Evolutionary conservation across 1,284 basidiomycete species (phyloP).

Genomic region (Apiotrichum gamsii): DNA sequence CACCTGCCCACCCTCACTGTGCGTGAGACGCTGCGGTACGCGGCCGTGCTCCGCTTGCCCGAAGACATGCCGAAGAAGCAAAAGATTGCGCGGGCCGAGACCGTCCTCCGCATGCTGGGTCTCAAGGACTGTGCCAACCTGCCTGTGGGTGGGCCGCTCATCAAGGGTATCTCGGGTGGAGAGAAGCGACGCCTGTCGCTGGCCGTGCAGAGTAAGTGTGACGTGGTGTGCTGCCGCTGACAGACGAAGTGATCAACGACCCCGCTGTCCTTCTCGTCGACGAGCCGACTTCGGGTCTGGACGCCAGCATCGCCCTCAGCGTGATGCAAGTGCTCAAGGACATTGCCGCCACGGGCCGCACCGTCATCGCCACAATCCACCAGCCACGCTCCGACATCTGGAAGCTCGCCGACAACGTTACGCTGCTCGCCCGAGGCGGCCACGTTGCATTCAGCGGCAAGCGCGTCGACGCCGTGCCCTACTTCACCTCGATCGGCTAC

Average conservation of each 20-base stretch:
- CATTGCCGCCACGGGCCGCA: constrained; percentile 53
- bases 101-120: constrained; percentile 51
- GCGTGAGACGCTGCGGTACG: constrained; percentile 49
- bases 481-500: constrained; percentile 41
- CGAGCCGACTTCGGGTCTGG: constrained; percentile 51
- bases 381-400: constrained; percentile 54
- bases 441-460: constrained; percentile 41
- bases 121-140: constrained; percentile 53
- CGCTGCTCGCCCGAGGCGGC: constrained; percentile 53
- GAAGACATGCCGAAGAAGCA: constrained; percentile 46
- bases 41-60: constrained; percentile 51
- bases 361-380: constrained; percentile 54
- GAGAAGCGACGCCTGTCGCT: constrained; percentile 55
- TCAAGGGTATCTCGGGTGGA: constrained; percentile 54
- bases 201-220: constrained; percentile 49
- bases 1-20: constrained; percentile 52
- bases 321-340: constrained; percentile 49
- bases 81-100: constrained; percentile 52
- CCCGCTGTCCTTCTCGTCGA: constrained; percentile 51
- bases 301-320: constrained; percentile 51
- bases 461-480: constrained; percentile 32
- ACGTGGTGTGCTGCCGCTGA: constrained; percentile 25
- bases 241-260: constrained; percentile 51
- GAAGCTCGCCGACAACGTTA: constrained; percentile 50
- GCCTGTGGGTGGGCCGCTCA: constrained; percentile 52